A percentile compares a stretch with the other conserved stretches of the same genome.
phyloP scores from a whole-genome alignment of 192 early-diverging fungal species.

The Coemansia sp. region DNA sequence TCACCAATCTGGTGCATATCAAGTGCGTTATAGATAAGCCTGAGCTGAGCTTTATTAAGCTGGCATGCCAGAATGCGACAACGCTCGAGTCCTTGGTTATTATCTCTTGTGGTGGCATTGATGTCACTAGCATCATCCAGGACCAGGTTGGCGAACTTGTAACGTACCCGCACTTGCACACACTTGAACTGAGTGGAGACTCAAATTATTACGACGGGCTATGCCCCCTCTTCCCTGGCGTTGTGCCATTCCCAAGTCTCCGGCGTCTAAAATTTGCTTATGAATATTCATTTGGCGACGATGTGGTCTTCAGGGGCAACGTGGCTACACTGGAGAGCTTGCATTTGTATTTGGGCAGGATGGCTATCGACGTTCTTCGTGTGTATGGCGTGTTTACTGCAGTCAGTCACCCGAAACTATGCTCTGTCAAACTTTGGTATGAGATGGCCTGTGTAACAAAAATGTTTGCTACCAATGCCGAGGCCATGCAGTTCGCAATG shows the following conservation, averaged over 20 bases:
- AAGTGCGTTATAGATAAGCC: neutral
- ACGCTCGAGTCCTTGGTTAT: neutral
- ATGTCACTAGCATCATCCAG: neutral
- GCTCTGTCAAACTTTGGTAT: neutral
- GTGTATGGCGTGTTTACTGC: neutral
- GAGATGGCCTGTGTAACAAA: neutral
- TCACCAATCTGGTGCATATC: neutral
- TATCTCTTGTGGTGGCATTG: too few relatives aligned
- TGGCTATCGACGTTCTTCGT: neutral
- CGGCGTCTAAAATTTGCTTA: neutral
- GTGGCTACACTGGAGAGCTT: neutral
- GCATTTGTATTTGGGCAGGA: neutral
- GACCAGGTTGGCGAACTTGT: neutral
- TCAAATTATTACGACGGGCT: neutral
- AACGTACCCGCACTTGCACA: neutral
- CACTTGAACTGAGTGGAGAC: neutral
- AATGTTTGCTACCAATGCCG: neutral
- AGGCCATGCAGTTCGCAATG: neutral
- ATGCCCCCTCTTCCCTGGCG: neutral
- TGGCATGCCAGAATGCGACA: neutral
- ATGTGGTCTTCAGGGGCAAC: neutral
- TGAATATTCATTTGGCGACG: neutral
- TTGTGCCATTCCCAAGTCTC: neutral
- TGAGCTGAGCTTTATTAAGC: neutral
- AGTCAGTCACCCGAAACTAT: neutral